Percentiles rank a stretch among this genome's conserved stretches.
phyloP scores from a whole-genome alignment of 140 eudicot species.

The Senecio squalidus region DNA sequence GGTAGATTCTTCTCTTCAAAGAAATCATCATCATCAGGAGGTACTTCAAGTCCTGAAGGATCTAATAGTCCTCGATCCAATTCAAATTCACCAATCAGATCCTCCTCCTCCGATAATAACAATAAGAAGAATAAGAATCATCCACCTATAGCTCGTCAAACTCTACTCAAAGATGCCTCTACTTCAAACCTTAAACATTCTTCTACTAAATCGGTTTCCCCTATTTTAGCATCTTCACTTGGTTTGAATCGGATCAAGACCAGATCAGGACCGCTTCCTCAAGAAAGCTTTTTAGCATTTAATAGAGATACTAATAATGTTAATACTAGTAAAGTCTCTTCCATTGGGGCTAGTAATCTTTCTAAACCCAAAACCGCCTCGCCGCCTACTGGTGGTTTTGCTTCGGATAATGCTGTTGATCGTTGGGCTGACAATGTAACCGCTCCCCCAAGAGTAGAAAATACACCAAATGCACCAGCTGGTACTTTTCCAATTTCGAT shows the following conservation, averaged over 20 bases:
- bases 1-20: conserved; percentile 91
- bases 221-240: conserved; percentile 73
- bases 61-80: conserved; percentile 78
- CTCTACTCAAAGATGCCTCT: too few species aligned
- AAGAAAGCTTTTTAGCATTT: conserved; percentile 77
- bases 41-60: conserved; percentile 83
- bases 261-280: conserved; percentile 92
- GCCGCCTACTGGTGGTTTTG: conserved; percentile 22
- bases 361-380: conserved; percentile 44
- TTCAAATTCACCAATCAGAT: conserved; percentile 65
- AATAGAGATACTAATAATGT: conserved; percentile 39
- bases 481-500: too few species aligned
- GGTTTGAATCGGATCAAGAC: conserved; percentile 93
- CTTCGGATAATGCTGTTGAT: too few species aligned
- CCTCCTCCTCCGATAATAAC: conserved; percentile 58
- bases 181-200: too few species aligned
- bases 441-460: too few species aligned
- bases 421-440: too few species aligned
- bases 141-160: too few species aligned
- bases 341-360: conserved; percentile 67
- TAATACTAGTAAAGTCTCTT: conserved; percentile 16
- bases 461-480: too few species aligned
- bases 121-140: too few species aligned
- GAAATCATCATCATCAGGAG: conserved; percentile 49
- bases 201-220: too few species aligned